Evolutionary conservation across 106 monocot species (phyloP).

Genomic region (Dioscorea zingiberensis): DNA sequence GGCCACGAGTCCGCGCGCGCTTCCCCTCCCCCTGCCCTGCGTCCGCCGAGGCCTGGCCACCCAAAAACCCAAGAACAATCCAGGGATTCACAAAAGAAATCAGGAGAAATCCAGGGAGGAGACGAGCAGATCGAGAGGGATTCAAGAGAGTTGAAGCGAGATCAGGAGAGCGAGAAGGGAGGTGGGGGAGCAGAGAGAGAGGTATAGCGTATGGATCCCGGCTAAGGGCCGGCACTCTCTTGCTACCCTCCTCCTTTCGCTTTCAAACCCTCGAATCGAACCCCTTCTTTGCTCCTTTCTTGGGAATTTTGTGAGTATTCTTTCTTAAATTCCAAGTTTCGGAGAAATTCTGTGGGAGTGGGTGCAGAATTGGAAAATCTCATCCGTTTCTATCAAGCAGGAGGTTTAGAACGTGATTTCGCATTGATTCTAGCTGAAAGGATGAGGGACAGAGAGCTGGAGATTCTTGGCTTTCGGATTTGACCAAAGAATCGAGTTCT

Average conservation of each 20-base stretch:
- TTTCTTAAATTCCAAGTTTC: background rate
- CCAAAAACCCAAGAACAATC: too few relatives aligned
- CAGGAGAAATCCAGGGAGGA: background rate
- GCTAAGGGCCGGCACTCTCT: background rate
- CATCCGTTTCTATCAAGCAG: background rate
- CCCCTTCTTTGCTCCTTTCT: background rate
- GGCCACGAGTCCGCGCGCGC: too few relatives aligned
- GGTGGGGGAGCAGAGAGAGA: constrained; percentile 3
- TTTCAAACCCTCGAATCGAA: background rate
- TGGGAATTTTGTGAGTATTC: background rate
- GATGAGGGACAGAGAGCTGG: background rate
- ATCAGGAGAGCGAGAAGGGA: background rate
- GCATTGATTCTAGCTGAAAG: background rate
- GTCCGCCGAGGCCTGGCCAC: too few relatives aligned
- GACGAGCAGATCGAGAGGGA: background rate
- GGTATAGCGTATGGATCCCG: background rate
- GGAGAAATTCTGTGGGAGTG: background rate
- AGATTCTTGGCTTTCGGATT: background rate
- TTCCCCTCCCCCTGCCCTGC: too few relatives aligned
- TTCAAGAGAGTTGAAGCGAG: background rate
- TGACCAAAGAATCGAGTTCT: background rate
- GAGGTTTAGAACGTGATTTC: background rate
- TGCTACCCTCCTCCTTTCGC: constrained; percentile 1
- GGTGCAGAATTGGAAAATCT: background rate
- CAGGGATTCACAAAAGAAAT: background rate